A percentile compares a stretch with the other conserved stretches of the same genome.
Evolutionary conservation across 306 rosid genomes (phyloP).

Genomic region (cucumber (Cucumis sativus)): Cucumber_9930_V3 NC_026657.2:31520001-31520500

Average conservation of each 20-base stretch:
- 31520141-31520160: slow-evolving; percentile 2
- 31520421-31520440: background rate
- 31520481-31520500: slow-evolving; percentile 49
- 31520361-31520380: background rate
- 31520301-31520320: background rate
- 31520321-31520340: slow-evolving; percentile 2
- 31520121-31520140: slow-evolving; percentile 52
- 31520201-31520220: background rate
- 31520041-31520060: slow-evolving; percentile 74
- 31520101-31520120: slow-evolving; percentile 68
- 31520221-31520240: background rate
- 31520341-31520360: background rate
- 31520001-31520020: slow-evolving; percentile 97
- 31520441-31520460: background rate
- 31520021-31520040: slow-evolving; percentile 94
- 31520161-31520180: slow-evolving; percentile 2
- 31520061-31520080: slow-evolving; percentile 65
- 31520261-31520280: background rate
- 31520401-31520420: background rate
- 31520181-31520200: background rate
- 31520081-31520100: slow-evolving; percentile 54
- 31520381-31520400: background rate
- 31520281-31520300: background rate
- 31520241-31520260: background rate
- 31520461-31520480: slow-evolving; percentile 32